These are phyloP conservation scores for Rhynchospora breviuscula DNA, from an alignment of 176 grass and related monocot species.

Conservation along the genomic window DNA sequence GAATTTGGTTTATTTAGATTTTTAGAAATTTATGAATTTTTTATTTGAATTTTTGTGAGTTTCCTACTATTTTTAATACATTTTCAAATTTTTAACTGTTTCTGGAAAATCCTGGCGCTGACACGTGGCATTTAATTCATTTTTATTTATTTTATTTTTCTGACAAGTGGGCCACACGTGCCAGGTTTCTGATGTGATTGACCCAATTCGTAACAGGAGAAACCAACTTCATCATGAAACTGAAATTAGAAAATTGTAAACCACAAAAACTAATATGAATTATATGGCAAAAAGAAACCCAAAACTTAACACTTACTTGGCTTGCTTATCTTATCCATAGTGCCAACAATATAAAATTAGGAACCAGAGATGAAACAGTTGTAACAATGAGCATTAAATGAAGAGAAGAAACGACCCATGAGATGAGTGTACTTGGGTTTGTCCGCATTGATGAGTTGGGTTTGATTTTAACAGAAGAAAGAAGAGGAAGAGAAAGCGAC, in stretches of 20 bases:
- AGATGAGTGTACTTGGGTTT: not conserved
- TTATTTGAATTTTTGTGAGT: too few species aligned
- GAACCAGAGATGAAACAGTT: not conserved
- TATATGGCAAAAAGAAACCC: not conserved
- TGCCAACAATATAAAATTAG: not conserved
- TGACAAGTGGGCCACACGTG: too few species aligned
- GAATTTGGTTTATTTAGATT: too few species aligned
- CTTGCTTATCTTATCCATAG: not conserved
- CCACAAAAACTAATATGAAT: not conserved
- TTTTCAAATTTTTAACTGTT: too few species aligned
- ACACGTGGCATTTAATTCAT: too few species aligned
- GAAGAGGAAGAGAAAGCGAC: not conserved
- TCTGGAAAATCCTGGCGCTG: too few species aligned
- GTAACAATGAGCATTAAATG: not conserved
- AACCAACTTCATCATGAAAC: conserved; percentile 3
- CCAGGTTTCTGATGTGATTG: not conserved
- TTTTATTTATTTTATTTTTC: too few species aligned
- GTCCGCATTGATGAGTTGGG: not conserved
- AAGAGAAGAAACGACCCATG: not conserved
- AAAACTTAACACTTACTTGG: not conserved
- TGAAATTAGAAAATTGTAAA: conserved; percentile 4
- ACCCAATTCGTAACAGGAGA: conserved; percentile 17
- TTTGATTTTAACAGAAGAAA: not conserved
- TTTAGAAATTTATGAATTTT: too few species aligned
- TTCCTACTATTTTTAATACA: too few species aligned